A percentile compares a stretch with the other conserved stretches of the same genome.
Evolutionary conservation across 139 green algal species (phyloP).

Genomic region (Micromonas commoda): DNA sequence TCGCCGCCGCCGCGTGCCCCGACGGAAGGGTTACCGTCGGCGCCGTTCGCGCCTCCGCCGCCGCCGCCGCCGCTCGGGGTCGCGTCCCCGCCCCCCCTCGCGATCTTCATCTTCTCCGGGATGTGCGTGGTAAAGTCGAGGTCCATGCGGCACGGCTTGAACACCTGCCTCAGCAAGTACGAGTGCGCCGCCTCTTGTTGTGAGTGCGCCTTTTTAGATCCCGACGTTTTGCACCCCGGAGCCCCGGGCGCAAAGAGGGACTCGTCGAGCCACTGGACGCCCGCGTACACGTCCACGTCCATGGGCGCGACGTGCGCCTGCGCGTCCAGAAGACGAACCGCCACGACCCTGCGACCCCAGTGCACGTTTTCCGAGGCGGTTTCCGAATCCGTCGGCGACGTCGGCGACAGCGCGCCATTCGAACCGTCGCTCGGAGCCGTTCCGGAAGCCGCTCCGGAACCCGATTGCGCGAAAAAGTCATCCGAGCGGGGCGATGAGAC

Average conservation of each 20-base stretch:
- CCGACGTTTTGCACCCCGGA: no score
- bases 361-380: background rate
- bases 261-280: constrained; percentile 40
- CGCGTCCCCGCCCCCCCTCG: no score
- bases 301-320: constrained; percentile 39
- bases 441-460: background rate
- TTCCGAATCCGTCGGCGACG: constrained; percentile 34
- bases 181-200: background rate
- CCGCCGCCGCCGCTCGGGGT: no score
- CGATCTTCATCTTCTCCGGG: constrained; percentile 1
- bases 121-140: constrained; percentile 34
- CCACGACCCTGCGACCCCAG: background rate
- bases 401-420: constrained; percentile 15
- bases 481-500: background rate
- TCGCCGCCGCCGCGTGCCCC: no score
- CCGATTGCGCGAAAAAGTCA: background rate
- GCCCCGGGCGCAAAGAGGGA: background rate
- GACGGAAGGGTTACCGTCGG: no score
- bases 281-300: constrained; percentile 37
- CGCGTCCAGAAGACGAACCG: background rate
- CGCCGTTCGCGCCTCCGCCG: no score
- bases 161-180: constrained; percentile 30
- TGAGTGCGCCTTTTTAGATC: no score
- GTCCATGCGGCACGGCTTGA: constrained; percentile 37
- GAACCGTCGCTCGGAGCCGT: constrained; percentile 6